Conservation (phyloP, 129 eudicot species). For the Lonicera japonica region DNA sequence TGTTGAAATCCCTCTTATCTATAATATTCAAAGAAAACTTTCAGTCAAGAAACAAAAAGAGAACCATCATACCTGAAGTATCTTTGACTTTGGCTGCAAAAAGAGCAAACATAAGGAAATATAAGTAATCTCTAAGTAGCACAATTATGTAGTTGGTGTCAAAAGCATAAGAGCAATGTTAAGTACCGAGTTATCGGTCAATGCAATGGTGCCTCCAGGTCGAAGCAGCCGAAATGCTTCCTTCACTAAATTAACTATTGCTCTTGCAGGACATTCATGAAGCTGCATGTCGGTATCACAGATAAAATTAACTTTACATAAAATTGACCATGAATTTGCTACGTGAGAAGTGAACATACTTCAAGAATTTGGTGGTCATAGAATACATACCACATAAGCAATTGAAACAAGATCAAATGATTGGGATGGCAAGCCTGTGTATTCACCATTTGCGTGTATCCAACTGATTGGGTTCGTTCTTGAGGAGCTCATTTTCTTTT, state of each 20-base stretch:
- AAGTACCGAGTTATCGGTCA: constrained; percentile 88
- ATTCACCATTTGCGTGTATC: constrained; percentile 97
- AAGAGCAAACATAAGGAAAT: background rate
- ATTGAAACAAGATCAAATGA: constrained; percentile 94
- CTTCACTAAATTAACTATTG: constrained; percentile 62
- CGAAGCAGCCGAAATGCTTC: constrained; percentile 91
- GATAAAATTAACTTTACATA: background rate
- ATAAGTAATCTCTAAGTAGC: constrained; percentile 11
- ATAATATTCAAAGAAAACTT: background rate
- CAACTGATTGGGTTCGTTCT: constrained; percentile 47
- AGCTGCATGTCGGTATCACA: constrained; percentile 32
- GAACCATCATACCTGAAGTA: constrained; percentile 67
- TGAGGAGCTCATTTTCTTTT: constrained; percentile 34
- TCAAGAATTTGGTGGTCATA: background rate
- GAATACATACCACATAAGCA: constrained; percentile 67
- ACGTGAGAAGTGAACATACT: background rate
- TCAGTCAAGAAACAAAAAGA: constrained; percentile 6
- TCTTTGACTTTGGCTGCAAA: constrained; percentile 97
- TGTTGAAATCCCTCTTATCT: background rate
- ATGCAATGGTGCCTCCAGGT: constrained; percentile 92
- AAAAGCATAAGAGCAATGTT: background rate
- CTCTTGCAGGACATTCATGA: constrained; percentile 91
- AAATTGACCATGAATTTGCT: background rate
- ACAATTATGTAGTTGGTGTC: background rate
- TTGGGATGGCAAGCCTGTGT: constrained; percentile 73